phyloP scores from a whole-genome alignment of 208 protist species.

The Leishmania turanica region DNA sequence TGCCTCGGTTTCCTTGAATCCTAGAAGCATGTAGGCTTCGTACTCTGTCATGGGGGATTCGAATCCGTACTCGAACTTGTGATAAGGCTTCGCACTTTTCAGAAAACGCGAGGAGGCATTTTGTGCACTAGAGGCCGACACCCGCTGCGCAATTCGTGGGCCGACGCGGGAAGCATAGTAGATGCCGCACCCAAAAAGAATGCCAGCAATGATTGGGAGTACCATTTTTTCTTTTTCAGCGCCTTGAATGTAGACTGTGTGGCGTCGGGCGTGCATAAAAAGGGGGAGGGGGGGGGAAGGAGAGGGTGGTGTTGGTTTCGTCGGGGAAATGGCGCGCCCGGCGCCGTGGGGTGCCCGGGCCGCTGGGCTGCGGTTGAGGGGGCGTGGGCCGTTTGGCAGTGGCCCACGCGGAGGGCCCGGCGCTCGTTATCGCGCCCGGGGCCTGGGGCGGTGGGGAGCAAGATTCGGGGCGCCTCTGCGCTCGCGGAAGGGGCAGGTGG shows the following conservation, averaged over 20 bases:
- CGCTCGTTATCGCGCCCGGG: too few relatives aligned
- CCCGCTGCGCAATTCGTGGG: constrained; percentile 58
- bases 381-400: too few relatives aligned
- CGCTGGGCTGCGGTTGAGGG: too few relatives aligned
- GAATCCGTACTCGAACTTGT: constrained; percentile 71
- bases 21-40: constrained; percentile 75
- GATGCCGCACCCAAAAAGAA: constrained; percentile 43
- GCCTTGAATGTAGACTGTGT: neutral
- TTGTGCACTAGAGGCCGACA: constrained; percentile 14
- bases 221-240: constrained; percentile 33
- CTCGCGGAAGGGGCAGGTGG: too few relatives aligned
- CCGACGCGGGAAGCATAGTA: constrained; percentile 59
- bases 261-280: neutral
- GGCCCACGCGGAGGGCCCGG: too few relatives aligned
- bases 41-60: constrained; percentile 54
- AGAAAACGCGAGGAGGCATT: constrained; percentile 9
- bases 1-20: constrained; percentile 46
- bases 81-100: constrained; percentile 35
- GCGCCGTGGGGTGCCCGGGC: neutral
- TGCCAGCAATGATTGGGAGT: constrained; percentile 41
- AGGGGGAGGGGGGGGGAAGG: neutral
- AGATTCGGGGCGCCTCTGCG: too few relatives aligned
- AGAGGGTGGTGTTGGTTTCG: neutral
- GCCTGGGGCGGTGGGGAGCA: too few relatives aligned
- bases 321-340: neutral